phyloP scores from a whole-genome alignment of 2,329 filamentous ascomycete genomes.

The Byssothecium circinans region DNA sequence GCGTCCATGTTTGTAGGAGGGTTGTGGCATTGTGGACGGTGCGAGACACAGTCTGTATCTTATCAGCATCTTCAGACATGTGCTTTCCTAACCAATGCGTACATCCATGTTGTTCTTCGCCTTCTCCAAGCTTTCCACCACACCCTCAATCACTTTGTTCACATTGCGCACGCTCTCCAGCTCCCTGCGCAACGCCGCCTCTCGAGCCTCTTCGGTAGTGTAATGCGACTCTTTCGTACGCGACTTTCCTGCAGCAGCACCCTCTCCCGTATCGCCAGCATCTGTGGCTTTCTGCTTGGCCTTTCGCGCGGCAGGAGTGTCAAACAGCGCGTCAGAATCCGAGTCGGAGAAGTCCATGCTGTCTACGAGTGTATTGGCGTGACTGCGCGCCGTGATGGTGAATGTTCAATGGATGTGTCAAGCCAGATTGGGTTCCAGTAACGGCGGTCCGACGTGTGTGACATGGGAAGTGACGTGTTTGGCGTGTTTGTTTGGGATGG shows the following conservation, averaged over 20 bases:
- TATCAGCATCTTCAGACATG: conserved; percentile 9
- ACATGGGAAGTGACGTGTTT: conserved; percentile 19
- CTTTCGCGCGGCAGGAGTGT: conserved; percentile 52
- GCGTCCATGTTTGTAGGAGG: conserved; percentile 91
- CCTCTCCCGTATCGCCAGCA: conserved; percentile 45
- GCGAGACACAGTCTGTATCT: conserved; percentile 70
- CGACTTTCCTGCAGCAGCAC: conserved; percentile 42
- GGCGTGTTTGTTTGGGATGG: conserved; percentile 22
- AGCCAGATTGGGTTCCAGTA: neutral
- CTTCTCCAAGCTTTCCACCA: conserved; percentile 70
- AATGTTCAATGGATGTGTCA: neutral
- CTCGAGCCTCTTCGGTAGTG: conserved; percentile 68
- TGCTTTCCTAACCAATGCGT: conserved; percentile 26
- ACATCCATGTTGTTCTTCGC: conserved; percentile 79
- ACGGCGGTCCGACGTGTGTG: neutral
- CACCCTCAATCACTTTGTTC: conserved; percentile 82
- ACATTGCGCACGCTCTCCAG: conserved; percentile 81
- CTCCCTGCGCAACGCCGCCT: conserved; percentile 75
- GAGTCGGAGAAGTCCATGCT: conserved; percentile 57
- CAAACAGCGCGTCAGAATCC: conserved; percentile 62
- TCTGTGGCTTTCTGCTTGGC: conserved; percentile 41
- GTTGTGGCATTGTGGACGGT: conserved; percentile 88
- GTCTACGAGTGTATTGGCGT: conserved; percentile 44
- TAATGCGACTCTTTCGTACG: conserved; percentile 54
- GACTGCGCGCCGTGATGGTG: neutral